Base-by-base conservation (phyloP, 805 yeast genomes). In the Starmerella cellae region DNA sequence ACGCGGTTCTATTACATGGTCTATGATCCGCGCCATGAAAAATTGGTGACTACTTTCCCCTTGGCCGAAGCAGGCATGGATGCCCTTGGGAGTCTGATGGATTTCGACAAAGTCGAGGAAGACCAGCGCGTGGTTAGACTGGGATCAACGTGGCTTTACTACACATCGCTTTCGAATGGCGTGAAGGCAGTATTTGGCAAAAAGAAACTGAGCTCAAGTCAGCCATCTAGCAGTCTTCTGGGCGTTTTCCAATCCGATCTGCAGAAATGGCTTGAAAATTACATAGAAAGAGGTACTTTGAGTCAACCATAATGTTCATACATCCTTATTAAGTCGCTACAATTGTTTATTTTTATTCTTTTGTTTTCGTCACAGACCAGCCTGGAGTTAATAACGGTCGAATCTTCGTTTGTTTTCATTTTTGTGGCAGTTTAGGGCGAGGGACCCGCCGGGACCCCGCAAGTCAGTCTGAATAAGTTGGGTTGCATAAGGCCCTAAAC, bases 81-180 rank as follows among this genome's bases (percentile, higher is more conserved):
- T 19, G 37, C 35, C 9, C 19, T 43, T n/a, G 37, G 44, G 38
- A 38, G 46, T 17, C 37, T 48, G 19, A 17, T 35, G 10, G 35
- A 29, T 10, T 24, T 33, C 18, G 32, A 26, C 16, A 10, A 11
- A 6, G 22, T 16, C 10, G 19, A 18, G 11, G 18, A 22, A 10
- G 43, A 38, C 24, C 42, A 39, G 33, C n/a, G n/a, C n/a, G 40
- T 45, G 4, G 38, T 45, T 13, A 40, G 51, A 11, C 41, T 43
- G 2, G 50, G 50, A 5, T 20, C 50, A 10, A 46, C 47, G 6
- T 46, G 50, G 50, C 43, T 46, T n/a, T 46, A 46, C 34, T 41
- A 35, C 30, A 31, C 38, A 20, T 17, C 26, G 17, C 6, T 33
- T 4, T 23, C 19, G 18, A 17, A n/a, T 2, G 42, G 44, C 17